Conservation (phyloP, 2,329 filamentous ascomycete species). For the Aschersonia sp. region DNA sequence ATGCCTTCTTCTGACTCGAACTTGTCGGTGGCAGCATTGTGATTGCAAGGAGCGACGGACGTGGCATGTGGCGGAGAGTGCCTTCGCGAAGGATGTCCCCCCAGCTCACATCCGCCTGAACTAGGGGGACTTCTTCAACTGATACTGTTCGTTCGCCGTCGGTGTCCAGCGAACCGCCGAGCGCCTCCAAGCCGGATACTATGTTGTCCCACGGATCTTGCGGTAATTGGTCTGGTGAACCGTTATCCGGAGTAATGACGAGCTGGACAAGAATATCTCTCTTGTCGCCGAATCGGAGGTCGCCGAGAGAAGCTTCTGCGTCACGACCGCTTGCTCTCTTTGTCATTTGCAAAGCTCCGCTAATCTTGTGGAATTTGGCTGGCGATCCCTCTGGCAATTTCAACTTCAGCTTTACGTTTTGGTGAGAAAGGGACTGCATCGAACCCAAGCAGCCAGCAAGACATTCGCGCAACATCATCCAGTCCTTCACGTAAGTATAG, state of each 20-base stretch:
- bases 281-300: slow-evolving; percentile 92
- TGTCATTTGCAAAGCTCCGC: slow-evolving; percentile 86
- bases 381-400: slow-evolving; percentile 90
- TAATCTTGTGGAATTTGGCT: slow-evolving; percentile 97
- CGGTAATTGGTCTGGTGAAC: slow-evolving; percentile 68
- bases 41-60: slow-evolving; percentile 83
- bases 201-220: slow-evolving; percentile 97
- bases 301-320: slow-evolving; percentile 81
- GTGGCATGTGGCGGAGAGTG: slow-evolving; percentile 67
- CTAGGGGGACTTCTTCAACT: slow-evolving; percentile 85
- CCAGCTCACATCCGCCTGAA: slow-evolving; percentile 88
- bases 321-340: slow-evolving; percentile 91
- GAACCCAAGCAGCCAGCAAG: slow-evolving; percentile 84
- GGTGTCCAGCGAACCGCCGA: slow-evolving; percentile 74
- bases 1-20: slow-evolving; percentile 49
- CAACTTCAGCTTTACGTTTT: slow-evolving; percentile 92
- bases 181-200: slow-evolving; percentile 83
- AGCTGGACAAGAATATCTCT: slow-evolving; percentile 85
- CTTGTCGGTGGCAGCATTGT: slow-evolving; percentile 69
- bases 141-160: slow-evolving; percentile 74
- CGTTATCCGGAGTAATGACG: slow-evolving; percentile 76
- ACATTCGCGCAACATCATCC: slow-evolving; percentile 99
- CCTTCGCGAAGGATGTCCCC: slow-evolving; percentile 88
- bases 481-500: slow-evolving; percentile 97
- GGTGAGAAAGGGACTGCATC: slow-evolving; percentile 89